These are phyloP conservation scores for Dendrobium officinale DNA, from an alignment of 106 monocot genomes.

Conservation along the genomic window DNA sequence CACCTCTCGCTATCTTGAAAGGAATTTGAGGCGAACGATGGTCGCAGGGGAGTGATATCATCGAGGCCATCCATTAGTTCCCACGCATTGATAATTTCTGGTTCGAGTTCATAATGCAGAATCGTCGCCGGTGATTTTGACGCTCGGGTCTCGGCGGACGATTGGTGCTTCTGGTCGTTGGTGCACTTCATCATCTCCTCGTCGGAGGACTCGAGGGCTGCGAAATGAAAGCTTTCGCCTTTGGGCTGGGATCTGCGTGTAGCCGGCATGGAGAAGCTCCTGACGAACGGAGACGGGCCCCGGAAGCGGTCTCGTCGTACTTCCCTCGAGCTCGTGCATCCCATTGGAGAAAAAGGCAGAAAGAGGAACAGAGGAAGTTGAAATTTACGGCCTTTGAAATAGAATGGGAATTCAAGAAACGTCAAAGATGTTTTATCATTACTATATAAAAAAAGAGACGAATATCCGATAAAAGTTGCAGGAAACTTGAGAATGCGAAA, in stretches of 20 bases:
- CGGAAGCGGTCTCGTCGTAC: slow-evolving; percentile 17
- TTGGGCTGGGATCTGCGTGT: not conserved
- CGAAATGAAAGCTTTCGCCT: slow-evolving; percentile 19
- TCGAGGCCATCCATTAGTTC: slow-evolving; percentile 71
- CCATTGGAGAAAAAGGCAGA: slow-evolving; percentile 31
- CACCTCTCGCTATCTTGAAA: not conserved
- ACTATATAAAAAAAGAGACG: not conserved
- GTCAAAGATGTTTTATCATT: not conserved
- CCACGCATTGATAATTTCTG: slow-evolving; percentile 60
- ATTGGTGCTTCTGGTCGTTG: not conserved
- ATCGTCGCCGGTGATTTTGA: slow-evolving; percentile 18
- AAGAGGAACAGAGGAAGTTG: not conserved
- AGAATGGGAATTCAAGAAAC: not conserved
- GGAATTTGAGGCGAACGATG: slow-evolving; percentile 19
- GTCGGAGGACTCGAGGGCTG: slow-evolving; percentile 30
- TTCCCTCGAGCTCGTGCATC: slow-evolving; percentile 69
- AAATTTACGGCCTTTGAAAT: not conserved
- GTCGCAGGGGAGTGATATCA: slow-evolving; percentile 16
- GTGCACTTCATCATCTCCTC: slow-evolving; percentile 14
- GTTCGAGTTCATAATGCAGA: slow-evolving; percentile 20
- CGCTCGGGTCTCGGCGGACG: slow-evolving; percentile 17
- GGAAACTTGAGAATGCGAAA: not conserved
- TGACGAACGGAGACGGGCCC: slow-evolving; percentile 12
- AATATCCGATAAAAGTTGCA: not conserved
- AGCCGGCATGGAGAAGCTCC: slow-evolving; percentile 41